Evolutionary conservation across 164 flowering plant genomes (phyloP).

Genomic region (Vitis labrusca): DNA sequence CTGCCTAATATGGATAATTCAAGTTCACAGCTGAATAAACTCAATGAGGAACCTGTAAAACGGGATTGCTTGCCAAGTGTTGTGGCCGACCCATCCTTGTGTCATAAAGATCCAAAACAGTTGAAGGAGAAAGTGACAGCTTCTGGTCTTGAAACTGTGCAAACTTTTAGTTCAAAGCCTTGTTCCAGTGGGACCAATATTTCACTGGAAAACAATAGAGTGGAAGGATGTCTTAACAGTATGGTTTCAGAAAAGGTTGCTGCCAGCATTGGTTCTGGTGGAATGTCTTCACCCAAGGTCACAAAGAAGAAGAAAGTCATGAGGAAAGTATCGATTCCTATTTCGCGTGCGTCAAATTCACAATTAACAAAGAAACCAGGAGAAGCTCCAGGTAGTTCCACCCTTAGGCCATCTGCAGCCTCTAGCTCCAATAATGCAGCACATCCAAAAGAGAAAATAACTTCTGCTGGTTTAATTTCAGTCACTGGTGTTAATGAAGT

Average conservation of each 20-base stretch:
- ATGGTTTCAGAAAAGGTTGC: slow-evolving; percentile 4
- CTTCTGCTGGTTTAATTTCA: slow-evolving; percentile 3
- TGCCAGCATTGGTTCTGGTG: slow-evolving; percentile 11
- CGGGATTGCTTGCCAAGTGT: slow-evolving; percentile 8
- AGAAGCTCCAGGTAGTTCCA: slow-evolving; percentile 15
- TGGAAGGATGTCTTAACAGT: slow-evolving; percentile 9
- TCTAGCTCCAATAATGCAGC: slow-evolving; percentile 1
- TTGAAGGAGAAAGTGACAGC: slow-evolving; percentile 12
- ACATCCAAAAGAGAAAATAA: slow-evolving; percentile 12
- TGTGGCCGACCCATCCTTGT: slow-evolving; percentile 15
- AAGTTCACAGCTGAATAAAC: slow-evolving; percentile 9
- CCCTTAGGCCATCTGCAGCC: slow-evolving; percentile 10
- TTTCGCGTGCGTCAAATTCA: background rate
- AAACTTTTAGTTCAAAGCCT: slow-evolving; percentile 9
- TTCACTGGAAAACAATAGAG: slow-evolving; percentile 6
- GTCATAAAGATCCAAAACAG: slow-evolving; percentile 14
- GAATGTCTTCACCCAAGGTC: slow-evolving; percentile 9
- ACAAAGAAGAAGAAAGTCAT: slow-evolving; percentile 35
- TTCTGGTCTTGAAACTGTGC: slow-evolving; percentile 12
- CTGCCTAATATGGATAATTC: slow-evolving; percentile 16
- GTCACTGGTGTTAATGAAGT: slow-evolving; percentile 3
- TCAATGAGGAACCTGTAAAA: slow-evolving; percentile 12
- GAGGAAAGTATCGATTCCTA: slow-evolving; percentile 6
- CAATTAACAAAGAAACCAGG: slow-evolving; percentile 11
- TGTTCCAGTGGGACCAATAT: slow-evolving; percentile 3